phyloP scores from a whole-genome alignment of 345 rosid genomes.

The Eutrema yunnanense region DNA sequence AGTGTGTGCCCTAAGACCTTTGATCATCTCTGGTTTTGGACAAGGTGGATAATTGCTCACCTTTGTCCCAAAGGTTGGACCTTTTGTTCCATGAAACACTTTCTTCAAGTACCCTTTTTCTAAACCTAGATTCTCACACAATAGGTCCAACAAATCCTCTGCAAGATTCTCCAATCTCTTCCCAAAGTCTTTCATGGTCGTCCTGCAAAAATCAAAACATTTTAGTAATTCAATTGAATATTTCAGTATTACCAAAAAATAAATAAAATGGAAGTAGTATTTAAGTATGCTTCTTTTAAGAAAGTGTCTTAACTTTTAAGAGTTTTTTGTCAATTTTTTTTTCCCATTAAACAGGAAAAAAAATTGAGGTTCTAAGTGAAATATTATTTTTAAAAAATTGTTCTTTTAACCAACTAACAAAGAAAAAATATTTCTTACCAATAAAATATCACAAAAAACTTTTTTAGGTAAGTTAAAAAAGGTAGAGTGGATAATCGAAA shows the following conservation, averaged over 20 bases:
- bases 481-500: neutral
- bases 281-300: neutral
- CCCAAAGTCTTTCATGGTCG: slow-evolving; percentile 61
- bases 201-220: slow-evolving; percentile 33
- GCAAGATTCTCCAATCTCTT: slow-evolving; percentile 61
- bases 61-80: slow-evolving; percentile 84
- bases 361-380: neutral
- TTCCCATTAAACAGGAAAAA: neutral
- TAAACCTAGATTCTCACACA: slow-evolving; percentile 79
- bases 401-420: neutral
- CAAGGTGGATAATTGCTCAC: slow-evolving; percentile 93
- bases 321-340: neutral
- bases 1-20: slow-evolving; percentile 94
- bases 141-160: slow-evolving; percentile 53
- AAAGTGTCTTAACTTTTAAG: neutral
- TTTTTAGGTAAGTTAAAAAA: neutral
- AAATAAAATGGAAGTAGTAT: too few relatives aligned
- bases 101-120: slow-evolving; percentile 78
- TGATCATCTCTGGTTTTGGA: slow-evolving; percentile 85
- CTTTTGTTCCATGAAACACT: slow-evolving; percentile 62
- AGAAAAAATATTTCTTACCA: neutral
- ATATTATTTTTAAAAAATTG: neutral
- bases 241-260: neutral
- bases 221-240: neutral
- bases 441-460: neutral